A percentile compares a stretch with the other conserved stretches of the same genome.
phyloP scores from a whole-genome alignment of 805 yeast species.

The Wickerhamiella sorbophila region DNA sequence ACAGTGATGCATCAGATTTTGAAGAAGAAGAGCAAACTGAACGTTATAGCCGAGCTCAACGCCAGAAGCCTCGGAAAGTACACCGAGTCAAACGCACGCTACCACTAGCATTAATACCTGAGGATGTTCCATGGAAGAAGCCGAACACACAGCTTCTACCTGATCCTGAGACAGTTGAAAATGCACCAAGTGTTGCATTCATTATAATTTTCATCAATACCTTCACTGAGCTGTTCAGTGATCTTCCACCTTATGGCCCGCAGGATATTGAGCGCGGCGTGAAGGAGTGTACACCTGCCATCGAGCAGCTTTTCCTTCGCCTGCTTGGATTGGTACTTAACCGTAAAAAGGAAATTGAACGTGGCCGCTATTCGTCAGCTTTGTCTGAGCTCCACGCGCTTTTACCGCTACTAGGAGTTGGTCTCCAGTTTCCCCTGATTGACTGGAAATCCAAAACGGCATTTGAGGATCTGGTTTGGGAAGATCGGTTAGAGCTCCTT shows the following conservation, averaged over 20 bases:
- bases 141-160: conserved; percentile 16
- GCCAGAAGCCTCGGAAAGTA: neutral
- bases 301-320: conserved; percentile 23
- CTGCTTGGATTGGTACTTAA: conserved; percentile 26
- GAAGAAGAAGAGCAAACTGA: neutral
- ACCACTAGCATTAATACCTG: conserved; percentile 17
- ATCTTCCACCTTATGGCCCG: conserved; percentile 26
- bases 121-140: conserved; percentile 21
- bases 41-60: neutral
- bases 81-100: conserved; percentile 3
- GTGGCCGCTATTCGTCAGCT: conserved; percentile 25
- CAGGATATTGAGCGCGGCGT: conserved; percentile 30
- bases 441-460: conserved; percentile 19
- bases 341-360: conserved; percentile 29
- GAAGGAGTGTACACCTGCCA: conserved; percentile 14
- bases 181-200: conserved; percentile 21
- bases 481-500: conserved; percentile 24
- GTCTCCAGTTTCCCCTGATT: conserved; percentile 19
- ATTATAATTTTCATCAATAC: conserved; percentile 15
- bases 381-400: conserved; percentile 26
- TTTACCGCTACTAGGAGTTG: conserved; percentile 19
- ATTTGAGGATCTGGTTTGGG: conserved; percentile 22
- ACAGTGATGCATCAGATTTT: conserved; percentile 1
- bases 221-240: conserved; percentile 19
- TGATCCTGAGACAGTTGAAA: conserved; percentile 15